Base-by-base conservation (phyloP, 345 rosid genomes). In the Syzygium aqueum region DNA sequence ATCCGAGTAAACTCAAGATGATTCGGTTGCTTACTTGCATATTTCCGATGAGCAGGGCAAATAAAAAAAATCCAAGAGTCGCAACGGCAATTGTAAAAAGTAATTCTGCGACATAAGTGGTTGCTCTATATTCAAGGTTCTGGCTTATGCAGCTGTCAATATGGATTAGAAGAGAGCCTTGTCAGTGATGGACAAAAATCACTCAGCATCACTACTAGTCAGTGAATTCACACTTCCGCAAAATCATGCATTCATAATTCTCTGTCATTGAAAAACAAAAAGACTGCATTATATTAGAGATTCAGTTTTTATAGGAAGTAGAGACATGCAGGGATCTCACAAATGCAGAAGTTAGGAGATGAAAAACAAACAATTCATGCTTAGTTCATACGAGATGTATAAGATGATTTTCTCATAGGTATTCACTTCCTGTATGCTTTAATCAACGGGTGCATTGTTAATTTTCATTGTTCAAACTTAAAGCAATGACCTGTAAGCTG, bases 11-110 rank as follows among this genome's bases (percentile, higher is more conserved):
- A 67, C 80, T 33, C 80, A 33, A 67, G 46, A 67, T 67, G 46
- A 37, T 67, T 67, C 46, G 25, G 80, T 17, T 54, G 53, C 89
- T 46, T 86, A 51, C 77, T 85, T 89, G n/a, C 94, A 93, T 94
- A 85, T 94, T 94, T 56, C 95, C 95, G 33, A 93, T 89, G 52
- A 93, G 92, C 89, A 90, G 89, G n/a, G 95, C 95, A 89, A 94
- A 91, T 77, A 94, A 86, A 88, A 90, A 93, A 11, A 94, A 89
- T 84, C 96, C 96, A 85, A 93, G 89, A 86, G 91, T 94, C 0
- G 95, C 85, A 50, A 94, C 89, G 0, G 92, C 86, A 43, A 93
- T 93, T 63, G 93, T 93, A 88, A 94, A 94, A 89, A 91, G 88
- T 28, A 90, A 91, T 88, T 94, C 95, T 80, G 94, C 89, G 53